A percentile compares a stretch with the other conserved stretches of the same genome.
Evolutionary conservation across 108 stramenopile genomes (phyloP).

Genomic region (Schizochytrium sp.): DNA sequence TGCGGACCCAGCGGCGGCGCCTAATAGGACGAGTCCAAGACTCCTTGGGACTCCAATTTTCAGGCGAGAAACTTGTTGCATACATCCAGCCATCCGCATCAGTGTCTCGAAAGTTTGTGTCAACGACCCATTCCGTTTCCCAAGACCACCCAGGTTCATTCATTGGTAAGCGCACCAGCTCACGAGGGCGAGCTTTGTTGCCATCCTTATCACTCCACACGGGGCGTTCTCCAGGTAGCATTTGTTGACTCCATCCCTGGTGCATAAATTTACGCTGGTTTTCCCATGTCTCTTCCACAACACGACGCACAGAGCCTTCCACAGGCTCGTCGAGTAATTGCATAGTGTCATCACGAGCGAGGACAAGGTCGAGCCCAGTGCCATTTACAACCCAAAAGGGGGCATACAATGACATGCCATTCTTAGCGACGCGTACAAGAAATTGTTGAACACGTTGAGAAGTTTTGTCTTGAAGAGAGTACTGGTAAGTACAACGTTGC

Average conservation of each 20-base stretch:
- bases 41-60: background rate
- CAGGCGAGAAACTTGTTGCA: background rate
- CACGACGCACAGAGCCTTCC: background rate
- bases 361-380: background rate
- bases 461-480: background rate
- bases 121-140: slow-evolving; percentile 26
- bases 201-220: slow-evolving; percentile 9
- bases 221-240: slow-evolving; percentile 12
- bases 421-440: background rate
- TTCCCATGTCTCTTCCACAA: slow-evolving; percentile 22
- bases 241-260: background rate
- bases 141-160: background rate
- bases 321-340: slow-evolving; percentile 1
- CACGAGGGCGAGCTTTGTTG: background rate
- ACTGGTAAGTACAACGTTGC: background rate
- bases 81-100: slow-evolving; percentile 18
- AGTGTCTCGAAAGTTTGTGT: background rate
- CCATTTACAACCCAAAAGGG: slow-evolving; percentile 48
- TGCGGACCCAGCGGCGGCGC: slow-evolving; percentile 2
- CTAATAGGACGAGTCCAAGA: background rate
- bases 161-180: background rate
- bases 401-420: background rate
- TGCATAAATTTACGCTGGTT: background rate
- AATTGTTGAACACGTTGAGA: background rate
- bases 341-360: slow-evolving; percentile 25